Base-by-base conservation (phyloP, 768 basidiomycete species). In the Suillus placidus region DNA sequence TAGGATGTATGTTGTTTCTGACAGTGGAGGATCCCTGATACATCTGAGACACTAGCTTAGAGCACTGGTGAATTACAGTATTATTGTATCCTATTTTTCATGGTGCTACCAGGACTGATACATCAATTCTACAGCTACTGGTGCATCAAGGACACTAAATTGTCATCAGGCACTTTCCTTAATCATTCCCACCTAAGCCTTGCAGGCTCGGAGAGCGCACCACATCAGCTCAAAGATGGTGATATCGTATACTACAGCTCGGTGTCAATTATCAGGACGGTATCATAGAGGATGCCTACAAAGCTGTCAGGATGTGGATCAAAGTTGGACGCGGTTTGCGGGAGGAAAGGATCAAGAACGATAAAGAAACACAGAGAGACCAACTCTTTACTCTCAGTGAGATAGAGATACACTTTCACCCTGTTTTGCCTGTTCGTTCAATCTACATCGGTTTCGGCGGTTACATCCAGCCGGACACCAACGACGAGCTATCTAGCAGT, bases 211-310 rank as follows among this genome's bases (percentile, higher is more conserved):
- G 96, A 97, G 75, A 91, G 89, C 6, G 80, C 88, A 45, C 86
- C 94, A 1, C 89, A 84, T 66, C 86, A 86, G 67, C 82, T 98
- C 71, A 94, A 92, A 78, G 96, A 98, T 67, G 97, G 97, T 1
- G 96, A 98, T 79, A 85, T 98, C 35, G 79, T 99, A n/a, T n/a
- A n/a, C n/a, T n/a, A 23, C 97, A 98, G 78, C 87, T 98, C 1
- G 96, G 97, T 2, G 94, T 99, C 34, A 96, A 99, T 75, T 99
- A 97, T 78, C 96, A 98, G 77, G 97, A 97, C 7, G 97, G 97
- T 0, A 88, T n/a, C n/a, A n/a, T 93, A 8, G 95, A 98, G 80
- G 96, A 98, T 77, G 95, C 97, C 61, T 98, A 97, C 78, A 92
- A 97, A 80, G 94, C 92, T 65, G 94, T 99, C 66, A 98, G 97